phyloP scores from a whole-genome alignment of 2,329 filamentous ascomycete species.

The Harringtonia lauricola region DNA sequence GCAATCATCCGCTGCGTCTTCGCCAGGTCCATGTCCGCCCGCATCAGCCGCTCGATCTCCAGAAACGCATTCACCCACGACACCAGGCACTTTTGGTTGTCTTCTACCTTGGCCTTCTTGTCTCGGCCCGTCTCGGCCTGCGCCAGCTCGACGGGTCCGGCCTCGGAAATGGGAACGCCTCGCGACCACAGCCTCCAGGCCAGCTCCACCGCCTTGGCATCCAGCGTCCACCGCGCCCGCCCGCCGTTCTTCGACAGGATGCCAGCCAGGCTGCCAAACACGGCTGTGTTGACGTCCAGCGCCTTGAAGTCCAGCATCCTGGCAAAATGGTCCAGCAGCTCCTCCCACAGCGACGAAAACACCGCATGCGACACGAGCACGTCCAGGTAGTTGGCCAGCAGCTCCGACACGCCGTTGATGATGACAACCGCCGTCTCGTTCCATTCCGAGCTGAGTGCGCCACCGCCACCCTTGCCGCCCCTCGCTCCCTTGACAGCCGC shows the following conservation, averaged over 20 bases:
- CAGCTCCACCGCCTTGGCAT: constrained; percentile 41
- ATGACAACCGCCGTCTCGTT: constrained; percentile 66
- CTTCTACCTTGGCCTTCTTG: constrained; percentile 23
- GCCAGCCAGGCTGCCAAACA: constrained; percentile 55
- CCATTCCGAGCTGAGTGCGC: constrained; percentile 46
- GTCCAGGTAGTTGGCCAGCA: constrained; percentile 68
- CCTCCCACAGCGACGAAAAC: constrained; percentile 66
- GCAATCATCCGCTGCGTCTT: constrained; percentile 57
- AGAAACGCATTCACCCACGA: constrained; percentile 71
- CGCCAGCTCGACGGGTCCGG: neutral
- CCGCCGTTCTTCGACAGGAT: constrained; percentile 44
- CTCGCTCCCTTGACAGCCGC: constrained; percentile 14
- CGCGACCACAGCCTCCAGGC: constrained; percentile 63
- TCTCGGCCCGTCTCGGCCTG: constrained; percentile 11
- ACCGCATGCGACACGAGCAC: constrained; percentile 53
- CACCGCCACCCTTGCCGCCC: constrained; percentile 24
- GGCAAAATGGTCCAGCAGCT: constrained; percentile 59
- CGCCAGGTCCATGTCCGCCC: constrained; percentile 48
- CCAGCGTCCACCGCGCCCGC: constrained; percentile 31
- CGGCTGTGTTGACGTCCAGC: constrained; percentile 61
- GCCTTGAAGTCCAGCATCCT: constrained; percentile 49
- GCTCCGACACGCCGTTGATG: constrained; percentile 58
- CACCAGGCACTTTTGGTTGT: constrained; percentile 73
- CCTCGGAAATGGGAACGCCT: constrained; percentile 42
- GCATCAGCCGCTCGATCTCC: constrained; percentile 68